Evolutionary conservation across 2,329 filamentous ascomycete genomes (phyloP), one percentile per base, ranked within the genome.

Genomic region (Exophiala lecanii-corni): DNA sequence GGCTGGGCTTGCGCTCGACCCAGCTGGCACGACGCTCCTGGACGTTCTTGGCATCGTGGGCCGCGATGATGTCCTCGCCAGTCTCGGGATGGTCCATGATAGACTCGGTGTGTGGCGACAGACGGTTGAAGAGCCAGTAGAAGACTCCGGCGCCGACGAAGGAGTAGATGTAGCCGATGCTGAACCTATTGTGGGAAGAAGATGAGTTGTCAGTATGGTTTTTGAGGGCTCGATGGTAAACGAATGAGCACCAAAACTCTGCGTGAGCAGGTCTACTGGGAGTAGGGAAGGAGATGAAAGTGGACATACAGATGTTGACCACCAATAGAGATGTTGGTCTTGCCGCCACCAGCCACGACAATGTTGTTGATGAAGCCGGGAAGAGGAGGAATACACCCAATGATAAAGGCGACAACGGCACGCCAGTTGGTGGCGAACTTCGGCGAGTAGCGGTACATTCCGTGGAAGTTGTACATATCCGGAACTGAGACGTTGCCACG

Each of bases 351-450:
- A 2, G 50, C 47, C 12, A 33, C 44, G 28, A 49, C 41, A 26
- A 53, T 51, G 19, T 49, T 51, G 45, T 51, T 45, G 39, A 54
- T 44, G 34, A 54, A 54, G 28, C 51, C 82, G 77, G 0, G 79
- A 72, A 4, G 73, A 59, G 47, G 41, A 26, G 45, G 49, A 25
- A 37, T 45, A 26, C 43, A 53, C 47, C 49, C 55, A 28, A 49
- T 47, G 43, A 50, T 41, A 37, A 49, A 57, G 9, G 51, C 50
- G 13, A 36, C 43, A 6, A 49, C 36, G n/a, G 46, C 49, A 25
- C 45, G 51, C 46, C 76, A 82, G 51, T 83, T 83, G 39, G 39
- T 49, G 4, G 17, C 50, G 38, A 45, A 47, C 35, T 35, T 49
- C 12, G 41, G 49, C 28, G 43, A 48, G 34, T 53, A 54, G 26